These are phyloP conservation scores for Tulasnella sp. DNA, from an alignment of 768 basidiomycete genomes.

Conservation along the genomic window DNA sequence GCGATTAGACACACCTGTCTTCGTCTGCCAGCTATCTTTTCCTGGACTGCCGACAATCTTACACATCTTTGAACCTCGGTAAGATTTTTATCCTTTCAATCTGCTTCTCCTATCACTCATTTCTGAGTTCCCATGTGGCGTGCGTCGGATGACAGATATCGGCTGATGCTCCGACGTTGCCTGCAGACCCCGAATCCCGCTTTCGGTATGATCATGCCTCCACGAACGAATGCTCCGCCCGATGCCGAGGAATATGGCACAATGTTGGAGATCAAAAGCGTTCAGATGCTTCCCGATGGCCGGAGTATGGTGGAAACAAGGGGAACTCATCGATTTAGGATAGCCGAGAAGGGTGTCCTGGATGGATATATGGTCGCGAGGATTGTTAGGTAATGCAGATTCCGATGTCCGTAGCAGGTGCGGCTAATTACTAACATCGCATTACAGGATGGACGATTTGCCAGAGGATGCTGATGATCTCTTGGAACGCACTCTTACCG, in stretches of 20 bases:
- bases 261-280: conserved; percentile 78
- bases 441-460: conserved; percentile 28
- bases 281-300: conserved; percentile 83
- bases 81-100: conserved; percentile 1
- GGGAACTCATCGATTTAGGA: conserved; percentile 66
- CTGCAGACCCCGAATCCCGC: conserved; percentile 62
- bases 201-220: conserved; percentile 90
- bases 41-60: conserved; percentile 82
- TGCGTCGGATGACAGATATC: conserved; percentile 41
- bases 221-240: conserved; percentile 29
- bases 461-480: conserved; percentile 30
- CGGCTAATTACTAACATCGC: neutral
- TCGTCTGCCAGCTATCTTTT: conserved; percentile 81
- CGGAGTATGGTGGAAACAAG: conserved; percentile 73
- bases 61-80: conserved; percentile 89
- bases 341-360: conserved; percentile 68
- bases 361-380: conserved; percentile 88
- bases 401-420: neutral
- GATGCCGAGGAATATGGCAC: conserved; percentile 73
- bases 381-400: conserved; percentile 43
- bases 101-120: neutral
- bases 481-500: conserved; percentile 15
- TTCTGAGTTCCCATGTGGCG: neutral
- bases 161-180: conserved; percentile 94
- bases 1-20: conserved; percentile 80